These are phyloP conservation scores for Pythium pyrilobum DNA, from an alignment of 352 stramenopile genomes.

Conservation along the genomic window DNA sequence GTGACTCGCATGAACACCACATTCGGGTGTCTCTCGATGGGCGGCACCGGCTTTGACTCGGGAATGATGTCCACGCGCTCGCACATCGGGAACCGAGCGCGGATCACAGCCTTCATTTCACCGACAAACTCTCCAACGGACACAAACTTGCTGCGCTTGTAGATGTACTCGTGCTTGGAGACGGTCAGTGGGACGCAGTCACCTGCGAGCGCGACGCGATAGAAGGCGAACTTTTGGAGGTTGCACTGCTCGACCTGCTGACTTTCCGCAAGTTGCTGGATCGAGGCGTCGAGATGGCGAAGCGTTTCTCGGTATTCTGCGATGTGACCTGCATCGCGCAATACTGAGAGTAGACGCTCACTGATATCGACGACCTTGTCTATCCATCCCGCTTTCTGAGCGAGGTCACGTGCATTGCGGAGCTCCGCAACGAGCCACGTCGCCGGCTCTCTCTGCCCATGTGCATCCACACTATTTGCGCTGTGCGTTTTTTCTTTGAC, in stretches of 20 bases:
- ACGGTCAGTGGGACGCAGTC: slow-evolving; percentile 45
- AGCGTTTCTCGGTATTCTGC: slow-evolving; percentile 51
- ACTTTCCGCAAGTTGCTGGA: slow-evolving; percentile 23
- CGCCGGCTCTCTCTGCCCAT: too few relatives aligned
- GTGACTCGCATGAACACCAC: slow-evolving; percentile 59
- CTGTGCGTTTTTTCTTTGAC: slow-evolving; percentile 17
- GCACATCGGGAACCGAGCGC: slow-evolving; percentile 42
- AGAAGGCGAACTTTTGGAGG: slow-evolving; percentile 30
- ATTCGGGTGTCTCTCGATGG: slow-evolving; percentile 38
- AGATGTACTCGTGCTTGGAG: slow-evolving; percentile 54
- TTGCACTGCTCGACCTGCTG: neutral
- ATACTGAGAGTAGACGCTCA: slow-evolving; percentile 35
- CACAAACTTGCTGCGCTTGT: slow-evolving; percentile 65
- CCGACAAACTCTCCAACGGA: slow-evolving; percentile 61
- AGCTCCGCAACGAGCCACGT: slow-evolving; percentile 40
- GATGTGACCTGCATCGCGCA: slow-evolving; percentile 31
- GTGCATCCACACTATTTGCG: too few relatives aligned
- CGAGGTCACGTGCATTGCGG: slow-evolving; percentile 29
- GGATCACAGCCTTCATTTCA: slow-evolving; percentile 56
- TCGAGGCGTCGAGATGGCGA: slow-evolving; percentile 27
- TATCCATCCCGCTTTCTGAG: slow-evolving; percentile 39
- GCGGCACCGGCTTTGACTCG: slow-evolving; percentile 38
- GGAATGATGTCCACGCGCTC: slow-evolving; percentile 56
- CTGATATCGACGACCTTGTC: slow-evolving; percentile 48
- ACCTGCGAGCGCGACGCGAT: slow-evolving; percentile 46